These are phyloP conservation scores for Thuja plicata DNA, from an alignment of 83 land plant genomes.

Conservation along the genomic window DNA sequence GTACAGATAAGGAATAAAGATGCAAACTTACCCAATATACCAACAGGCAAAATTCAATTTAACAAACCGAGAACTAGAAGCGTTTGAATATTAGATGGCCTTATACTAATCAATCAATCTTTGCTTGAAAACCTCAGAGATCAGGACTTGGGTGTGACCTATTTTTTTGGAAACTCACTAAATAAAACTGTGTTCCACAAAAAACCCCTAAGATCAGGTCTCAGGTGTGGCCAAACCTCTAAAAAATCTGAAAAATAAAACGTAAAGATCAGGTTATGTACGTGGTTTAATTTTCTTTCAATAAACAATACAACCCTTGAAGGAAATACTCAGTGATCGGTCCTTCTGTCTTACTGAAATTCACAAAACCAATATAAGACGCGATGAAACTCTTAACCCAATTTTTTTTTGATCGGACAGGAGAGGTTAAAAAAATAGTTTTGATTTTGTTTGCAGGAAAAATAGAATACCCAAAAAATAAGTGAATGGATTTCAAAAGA, in stretches of 20 bases:
- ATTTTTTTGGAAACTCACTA: not conserved
- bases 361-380: no score
- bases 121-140: not conserved
- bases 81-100: not conserved
- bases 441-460: not conserved
- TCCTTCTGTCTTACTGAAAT: no score
- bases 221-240: not conserved
- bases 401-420: no score
- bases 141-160: not conserved
- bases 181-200: no score
- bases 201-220: not conserved
- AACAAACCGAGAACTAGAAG: not conserved
- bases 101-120: not conserved
- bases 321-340: not conserved
- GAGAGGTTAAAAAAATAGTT: not conserved
- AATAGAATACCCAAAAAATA: not conserved
- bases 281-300: not conserved
- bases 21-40: not conserved
- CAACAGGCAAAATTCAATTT: not conserved
- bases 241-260: not conserved
- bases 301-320: not conserved
- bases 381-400: no score
- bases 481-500: not conserved
- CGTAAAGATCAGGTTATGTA: not conserved
- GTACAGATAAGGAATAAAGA: not conserved